A percentile compares a stretch with the other conserved stretches of the same genome.
Evolutionary conservation across 2,329 filamentous ascomycete genomes (phyloP).

Genomic region (Talaromyces sp.): DNA sequence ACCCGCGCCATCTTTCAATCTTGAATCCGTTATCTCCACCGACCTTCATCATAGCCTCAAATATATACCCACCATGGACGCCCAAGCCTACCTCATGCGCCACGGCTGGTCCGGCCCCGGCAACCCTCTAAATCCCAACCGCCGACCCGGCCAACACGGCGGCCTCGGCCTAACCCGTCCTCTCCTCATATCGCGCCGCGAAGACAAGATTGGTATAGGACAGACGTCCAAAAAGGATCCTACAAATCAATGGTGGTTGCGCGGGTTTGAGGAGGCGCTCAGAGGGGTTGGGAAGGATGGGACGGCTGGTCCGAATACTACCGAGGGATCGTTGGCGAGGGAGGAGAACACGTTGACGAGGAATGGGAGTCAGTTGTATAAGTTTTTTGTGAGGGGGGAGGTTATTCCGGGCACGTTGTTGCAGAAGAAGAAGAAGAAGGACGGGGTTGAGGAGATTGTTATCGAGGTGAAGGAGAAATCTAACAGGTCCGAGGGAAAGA

Average conservation of each 20-base stretch:
- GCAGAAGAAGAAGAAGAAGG: slow-evolving; percentile 8
- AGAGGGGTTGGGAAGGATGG: slow-evolving; percentile 66
- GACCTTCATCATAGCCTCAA: not conserved
- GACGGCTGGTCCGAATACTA: slow-evolving; percentile 52
- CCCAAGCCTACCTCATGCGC: slow-evolving; percentile 71
- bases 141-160: slow-evolving; percentile 49
- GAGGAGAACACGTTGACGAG: slow-evolving; percentile 34
- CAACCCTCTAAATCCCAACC: slow-evolving; percentile 72
- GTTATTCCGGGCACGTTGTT: slow-evolving; percentile 63
- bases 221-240: slow-evolving; percentile 61
- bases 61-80: slow-evolving; percentile 60
- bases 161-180: slow-evolving; percentile 75
- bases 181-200: slow-evolving; percentile 75
- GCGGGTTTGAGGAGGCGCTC: slow-evolving; percentile 85
- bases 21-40: no score
- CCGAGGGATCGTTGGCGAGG: slow-evolving; percentile 33
- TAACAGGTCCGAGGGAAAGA: slow-evolving; percentile 14
- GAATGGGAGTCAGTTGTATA: slow-evolving; percentile 60
- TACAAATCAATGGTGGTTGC: slow-evolving; percentile 92
- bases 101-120: slow-evolving; percentile 90
- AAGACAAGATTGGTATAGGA: slow-evolving; percentile 75
- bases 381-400: slow-evolving; percentile 78
- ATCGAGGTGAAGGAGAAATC: slow-evolving; percentile 14
- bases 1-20: no score
- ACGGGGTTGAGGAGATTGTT: not conserved